Percentiles rank a stretch among this genome's conserved stretches.
These are phyloP conservation scores for Mediolabrus comicus DNA, from an alignment of 108 stramenopile genomes.

Conservation along the genomic window DNA sequence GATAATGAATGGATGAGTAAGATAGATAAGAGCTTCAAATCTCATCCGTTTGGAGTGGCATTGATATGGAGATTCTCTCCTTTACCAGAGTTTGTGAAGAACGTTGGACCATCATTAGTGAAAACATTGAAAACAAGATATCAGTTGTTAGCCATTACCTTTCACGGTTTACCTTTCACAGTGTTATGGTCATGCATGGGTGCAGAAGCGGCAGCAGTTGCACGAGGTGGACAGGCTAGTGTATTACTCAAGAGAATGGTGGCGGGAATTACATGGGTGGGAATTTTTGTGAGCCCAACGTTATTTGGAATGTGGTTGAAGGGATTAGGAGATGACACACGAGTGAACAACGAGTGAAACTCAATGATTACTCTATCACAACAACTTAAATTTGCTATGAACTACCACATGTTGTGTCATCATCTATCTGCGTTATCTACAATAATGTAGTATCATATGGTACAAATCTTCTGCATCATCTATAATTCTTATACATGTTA, in stretches of 20 bases:
- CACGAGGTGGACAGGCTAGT: slow-evolving; percentile 42
- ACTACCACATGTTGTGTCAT: background rate
- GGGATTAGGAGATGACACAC: slow-evolving; percentile 12
- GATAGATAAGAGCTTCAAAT: slow-evolving; percentile 41
- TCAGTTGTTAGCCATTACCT: slow-evolving; percentile 38
- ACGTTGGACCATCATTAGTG: slow-evolving; percentile 58
- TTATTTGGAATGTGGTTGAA: slow-evolving; percentile 42
- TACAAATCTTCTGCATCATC: too few species aligned
- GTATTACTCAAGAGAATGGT: slow-evolving; percentile 29
- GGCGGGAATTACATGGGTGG: slow-evolving; percentile 20
- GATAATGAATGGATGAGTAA: slow-evolving; percentile 56
- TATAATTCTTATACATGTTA: too few species aligned
- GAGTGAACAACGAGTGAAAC: background rate
- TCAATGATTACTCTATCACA: background rate
- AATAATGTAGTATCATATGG: too few species aligned
- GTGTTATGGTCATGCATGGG: slow-evolving; percentile 74
- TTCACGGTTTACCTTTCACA: slow-evolving; percentile 75
- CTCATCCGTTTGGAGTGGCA: slow-evolving; percentile 50
- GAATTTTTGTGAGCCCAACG: slow-evolving; percentile 33
- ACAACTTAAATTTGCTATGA: background rate
- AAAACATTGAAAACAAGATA: slow-evolving; percentile 34
- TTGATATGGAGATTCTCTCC: slow-evolving; percentile 62
- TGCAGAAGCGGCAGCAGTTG: slow-evolving; percentile 58
- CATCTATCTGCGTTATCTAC: too few species aligned
- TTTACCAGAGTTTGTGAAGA: slow-evolving; percentile 85